phyloP scores from a whole-genome alignment of 2,329 filamentous ascomycete species.

The Aspergillus sp. region DNA sequence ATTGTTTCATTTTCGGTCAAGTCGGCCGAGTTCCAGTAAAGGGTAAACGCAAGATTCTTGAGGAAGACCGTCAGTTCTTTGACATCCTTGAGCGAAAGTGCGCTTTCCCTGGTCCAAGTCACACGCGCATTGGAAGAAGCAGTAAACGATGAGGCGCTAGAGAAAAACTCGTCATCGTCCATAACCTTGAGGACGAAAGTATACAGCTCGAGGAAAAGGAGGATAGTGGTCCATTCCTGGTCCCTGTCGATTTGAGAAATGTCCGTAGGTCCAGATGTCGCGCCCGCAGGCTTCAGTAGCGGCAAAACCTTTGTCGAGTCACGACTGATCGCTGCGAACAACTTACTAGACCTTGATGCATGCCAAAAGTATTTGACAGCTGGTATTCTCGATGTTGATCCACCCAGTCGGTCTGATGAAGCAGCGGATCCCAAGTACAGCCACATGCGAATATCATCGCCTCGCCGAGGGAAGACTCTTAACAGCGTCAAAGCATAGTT shows the following conservation, averaged over 20 bases:
- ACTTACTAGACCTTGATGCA: slow-evolving; percentile 56
- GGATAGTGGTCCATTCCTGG: slow-evolving; percentile 82
- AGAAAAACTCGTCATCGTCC: slow-evolving; percentile 94
- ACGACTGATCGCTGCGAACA: slow-evolving; percentile 57
- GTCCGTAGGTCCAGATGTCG: slow-evolving; percentile 26
- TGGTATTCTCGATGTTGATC: slow-evolving; percentile 50
- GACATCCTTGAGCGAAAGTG: slow-evolving; percentile 70
- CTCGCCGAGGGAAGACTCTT: slow-evolving; percentile 75
- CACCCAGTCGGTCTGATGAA: slow-evolving; percentile 35
- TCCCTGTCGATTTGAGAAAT: slow-evolving; percentile 44
- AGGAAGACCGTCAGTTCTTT: slow-evolving; percentile 76
- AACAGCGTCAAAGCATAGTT: slow-evolving; percentile 84
- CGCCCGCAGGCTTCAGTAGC: slow-evolving; percentile 53
- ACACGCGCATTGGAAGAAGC: slow-evolving; percentile 51
- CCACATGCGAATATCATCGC: slow-evolving; percentile 92
- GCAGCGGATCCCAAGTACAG: slow-evolving; percentile 73
- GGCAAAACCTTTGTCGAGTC: slow-evolving; percentile 60
- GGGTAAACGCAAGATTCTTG: slow-evolving; percentile 84
- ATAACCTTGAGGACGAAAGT: slow-evolving; percentile 89
- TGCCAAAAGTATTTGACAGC: slow-evolving; percentile 86
- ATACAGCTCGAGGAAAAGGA: slow-evolving; percentile 92
- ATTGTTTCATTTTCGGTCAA: slow-evolving; percentile 48
- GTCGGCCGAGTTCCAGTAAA: slow-evolving; percentile 80
- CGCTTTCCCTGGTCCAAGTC: slow-evolving; percentile 61
- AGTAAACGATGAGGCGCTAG: slow-evolving; percentile 51